Evolutionary conservation across 768 basidiomycete species (phyloP).

Genomic region (Suillus fuscotomentosus): DNA sequence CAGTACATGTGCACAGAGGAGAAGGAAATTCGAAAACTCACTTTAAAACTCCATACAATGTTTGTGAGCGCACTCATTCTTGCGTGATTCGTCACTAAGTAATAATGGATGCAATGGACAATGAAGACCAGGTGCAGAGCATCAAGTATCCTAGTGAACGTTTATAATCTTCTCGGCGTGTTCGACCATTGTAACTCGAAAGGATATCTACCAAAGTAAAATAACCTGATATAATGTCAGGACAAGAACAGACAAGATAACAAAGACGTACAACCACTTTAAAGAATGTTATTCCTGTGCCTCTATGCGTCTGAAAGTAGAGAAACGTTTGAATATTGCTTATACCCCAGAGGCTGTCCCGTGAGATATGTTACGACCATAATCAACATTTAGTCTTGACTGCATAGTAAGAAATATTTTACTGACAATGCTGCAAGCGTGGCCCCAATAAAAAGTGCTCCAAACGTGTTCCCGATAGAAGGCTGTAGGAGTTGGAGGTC

Average conservation of each 20-base stretch:
- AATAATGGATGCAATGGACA: not conserved
- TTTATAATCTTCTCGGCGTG: not conserved
- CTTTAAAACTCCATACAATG: conserved; percentile 19
- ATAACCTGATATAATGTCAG: not conserved
- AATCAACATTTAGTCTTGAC: not conserved
- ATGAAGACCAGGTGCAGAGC: not conserved
- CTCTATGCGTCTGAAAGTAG: conserved; percentile 6
- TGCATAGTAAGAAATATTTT: not conserved
- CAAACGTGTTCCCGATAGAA: not conserved
- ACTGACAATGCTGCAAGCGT: not conserved
- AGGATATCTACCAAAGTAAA: not conserved
- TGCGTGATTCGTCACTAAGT: not conserved
- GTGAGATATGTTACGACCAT: not conserved
- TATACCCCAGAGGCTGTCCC: conserved; percentile 4
- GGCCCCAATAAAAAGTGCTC: not conserved
- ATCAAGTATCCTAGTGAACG: not conserved
- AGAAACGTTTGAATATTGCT: not conserved
- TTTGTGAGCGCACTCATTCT: not conserved
- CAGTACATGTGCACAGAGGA: not conserved
- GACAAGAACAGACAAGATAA: not conserved
- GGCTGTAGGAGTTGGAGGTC: not conserved
- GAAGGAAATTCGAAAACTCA: not conserved
- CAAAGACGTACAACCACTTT: not conserved
- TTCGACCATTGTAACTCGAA: not conserved
- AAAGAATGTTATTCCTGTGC: not conserved